These are phyloP conservation scores for Apiospora sp. DNA, from an alignment of 2,329 filamentous ascomycete genomes.

Conservation along the genomic window DNA sequence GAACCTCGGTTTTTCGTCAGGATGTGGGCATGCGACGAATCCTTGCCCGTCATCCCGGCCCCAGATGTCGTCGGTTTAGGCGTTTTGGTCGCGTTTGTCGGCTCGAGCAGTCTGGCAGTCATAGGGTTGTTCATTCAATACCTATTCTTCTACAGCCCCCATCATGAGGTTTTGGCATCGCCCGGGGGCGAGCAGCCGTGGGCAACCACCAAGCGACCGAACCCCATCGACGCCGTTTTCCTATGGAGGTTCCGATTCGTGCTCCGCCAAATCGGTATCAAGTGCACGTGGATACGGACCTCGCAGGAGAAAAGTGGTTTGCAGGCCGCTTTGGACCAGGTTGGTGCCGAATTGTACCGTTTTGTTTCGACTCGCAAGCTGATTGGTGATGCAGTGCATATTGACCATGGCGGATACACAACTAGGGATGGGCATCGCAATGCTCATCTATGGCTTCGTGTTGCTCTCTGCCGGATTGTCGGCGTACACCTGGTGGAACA, in stretches of 20 bases:
- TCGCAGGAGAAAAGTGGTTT: slow-evolving; percentile 26
- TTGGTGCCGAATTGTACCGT: slow-evolving; percentile 27
- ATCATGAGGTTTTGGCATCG: slow-evolving; percentile 26
- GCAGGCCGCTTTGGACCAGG: slow-evolving; percentile 34
- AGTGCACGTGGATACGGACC: slow-evolving; percentile 26
- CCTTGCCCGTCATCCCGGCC: slow-evolving; percentile 18
- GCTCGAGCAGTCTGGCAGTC: slow-evolving; percentile 35
- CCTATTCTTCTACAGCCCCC: slow-evolving; percentile 34
- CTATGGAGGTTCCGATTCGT: slow-evolving; percentile 33
- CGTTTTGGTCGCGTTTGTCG: slow-evolving; percentile 36
- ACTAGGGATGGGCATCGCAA: slow-evolving; percentile 36
- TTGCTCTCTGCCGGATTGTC: slow-evolving; percentile 34
- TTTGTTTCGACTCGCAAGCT: not conserved
- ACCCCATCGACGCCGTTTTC: slow-evolving; percentile 35
- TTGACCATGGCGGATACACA: slow-evolving; percentile 35
- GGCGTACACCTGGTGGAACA: slow-evolving; percentile 38
- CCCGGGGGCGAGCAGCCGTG: slow-evolving; percentile 13
- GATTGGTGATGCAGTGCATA: slow-evolving; percentile 28
- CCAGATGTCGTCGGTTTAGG: slow-evolving; percentile 36
- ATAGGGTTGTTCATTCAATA: slow-evolving; percentile 36
- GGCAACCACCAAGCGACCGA: slow-evolving; percentile 25
- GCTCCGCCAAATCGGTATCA: slow-evolving; percentile 32
- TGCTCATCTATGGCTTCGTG: slow-evolving; percentile 35
- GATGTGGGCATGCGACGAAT: slow-evolving; percentile 22
- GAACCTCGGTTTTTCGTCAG: slow-evolving; percentile 7